Evolutionary conservation across 257 asterid species (phyloP).

Genomic region (Verbena officinalis): DNA sequence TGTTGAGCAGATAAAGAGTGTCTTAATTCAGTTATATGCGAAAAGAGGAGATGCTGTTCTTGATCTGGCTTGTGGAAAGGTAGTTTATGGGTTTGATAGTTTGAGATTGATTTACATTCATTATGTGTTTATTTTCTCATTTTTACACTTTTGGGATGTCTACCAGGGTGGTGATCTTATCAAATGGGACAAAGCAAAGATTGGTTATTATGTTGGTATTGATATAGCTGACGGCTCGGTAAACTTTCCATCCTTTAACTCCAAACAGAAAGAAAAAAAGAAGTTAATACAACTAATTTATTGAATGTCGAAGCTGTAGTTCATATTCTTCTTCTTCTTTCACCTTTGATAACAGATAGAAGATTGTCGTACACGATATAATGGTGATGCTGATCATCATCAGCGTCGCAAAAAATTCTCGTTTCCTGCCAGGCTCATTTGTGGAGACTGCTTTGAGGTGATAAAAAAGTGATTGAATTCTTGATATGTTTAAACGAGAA

Average conservation of each 20-base stretch:
- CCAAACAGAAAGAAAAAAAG: not conserved
- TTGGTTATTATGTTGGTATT: conserved; percentile 90
- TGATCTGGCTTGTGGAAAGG: conserved; percentile 99
- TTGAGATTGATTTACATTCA: conserved; percentile 4
- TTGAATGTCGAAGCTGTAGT: not conserved
- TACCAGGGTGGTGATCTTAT: conserved; percentile 95
- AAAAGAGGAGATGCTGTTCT: conserved; percentile 90
- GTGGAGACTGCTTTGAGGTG: conserved; percentile 99
- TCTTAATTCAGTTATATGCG: conserved; percentile 82
- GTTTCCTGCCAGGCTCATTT: conserved; percentile 93
- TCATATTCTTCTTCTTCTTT: not conserved
- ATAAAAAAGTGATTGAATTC: conserved; percentile 3
- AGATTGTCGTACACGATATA: conserved; percentile 94
- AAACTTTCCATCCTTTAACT: conserved; percentile 25
- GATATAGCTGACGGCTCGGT: conserved; percentile 99
- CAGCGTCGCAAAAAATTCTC: conserved; percentile 90
- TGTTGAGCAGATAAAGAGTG: conserved; percentile 87
- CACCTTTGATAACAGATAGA: conserved; percentile 61
- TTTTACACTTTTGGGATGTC: conserved; percentile 12
- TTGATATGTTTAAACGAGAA: not conserved
- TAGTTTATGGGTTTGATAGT: conserved; percentile 31
- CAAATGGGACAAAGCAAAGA: conserved; percentile 98
- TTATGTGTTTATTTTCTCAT: conserved; percentile 1
- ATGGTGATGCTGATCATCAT: conserved; percentile 98
- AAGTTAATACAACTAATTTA: not conserved